Evolutionary conservation across 495 filamentous ascomycete genomes (phyloP), one percentile per base, ranked within the genome.

Genomic region (Penicillium longicatenatum): DNA sequence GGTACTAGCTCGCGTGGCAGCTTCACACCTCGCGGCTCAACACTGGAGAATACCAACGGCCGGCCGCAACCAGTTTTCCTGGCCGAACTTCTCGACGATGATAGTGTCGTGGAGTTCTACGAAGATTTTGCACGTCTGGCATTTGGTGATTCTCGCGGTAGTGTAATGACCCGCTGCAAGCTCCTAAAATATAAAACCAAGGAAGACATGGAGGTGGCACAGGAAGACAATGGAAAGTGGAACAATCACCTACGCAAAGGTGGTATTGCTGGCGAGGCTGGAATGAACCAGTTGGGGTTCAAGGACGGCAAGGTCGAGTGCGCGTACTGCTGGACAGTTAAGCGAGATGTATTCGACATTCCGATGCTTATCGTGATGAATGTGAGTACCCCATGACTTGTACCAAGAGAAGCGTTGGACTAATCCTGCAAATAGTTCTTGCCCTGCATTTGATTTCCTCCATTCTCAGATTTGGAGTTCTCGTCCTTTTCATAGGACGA

Each of bases 311-410:
- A 92, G 73, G 87, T 98, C 48, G 90, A 96, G 67, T 97, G 92
- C 78, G 91, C 86, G 64, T 95, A 92, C 74, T 93, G 89, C 77
- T 98, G 94, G 93, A 92, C 90, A 59, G 92, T 98, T 55, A 94
- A 93, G 79, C 80, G 94, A 58, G 94, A 98, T 72, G 90, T 94
- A 45, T 98, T 98, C 76, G 94, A 97, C 72, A 97, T 98, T 71
- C 94, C 94, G 26, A 97, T 97, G 92, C 75, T 98, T 71, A 94
- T 97, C 73, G 86, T 96, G 65, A 92, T 97, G 78, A 97, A 97
- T 76, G 94, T 96, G 68, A 86, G 92, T 87, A 43, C 11, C 29
- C 17, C 24, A 33, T 6, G 21, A 16, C 1, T 16, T 29, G 10
- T 17, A 30, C 43, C 29, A 31, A 21, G 11, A 8, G 16, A 46